These are phyloP conservation scores for Sugiyamaella boreocaroliniensis DNA, from an alignment of 805 yeast genomes.

Conservation along the genomic window DNA sequence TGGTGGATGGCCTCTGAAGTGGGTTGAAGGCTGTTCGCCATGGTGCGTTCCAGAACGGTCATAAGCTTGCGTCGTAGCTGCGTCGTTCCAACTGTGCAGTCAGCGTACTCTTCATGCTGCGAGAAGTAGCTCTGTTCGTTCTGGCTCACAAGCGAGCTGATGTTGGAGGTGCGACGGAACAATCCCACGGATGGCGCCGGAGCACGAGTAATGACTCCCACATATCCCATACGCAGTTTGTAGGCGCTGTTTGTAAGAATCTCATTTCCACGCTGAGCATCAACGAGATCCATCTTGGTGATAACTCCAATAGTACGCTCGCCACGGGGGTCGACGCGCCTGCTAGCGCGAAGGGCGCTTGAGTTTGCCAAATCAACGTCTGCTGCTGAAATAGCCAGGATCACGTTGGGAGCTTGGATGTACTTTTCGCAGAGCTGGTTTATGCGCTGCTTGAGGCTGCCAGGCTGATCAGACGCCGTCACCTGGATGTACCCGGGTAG, in stretches of 20 bases:
- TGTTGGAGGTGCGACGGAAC: constrained; percentile 48
- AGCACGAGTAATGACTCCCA: constrained; percentile 89
- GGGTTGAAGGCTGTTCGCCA: constrained; percentile 84
- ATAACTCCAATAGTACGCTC: constrained; percentile 95
- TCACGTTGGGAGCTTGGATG: constrained; percentile 85
- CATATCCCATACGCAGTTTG: constrained; percentile 94
- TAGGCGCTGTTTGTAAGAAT: constrained; percentile 72
- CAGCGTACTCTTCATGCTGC: constrained; percentile 54
- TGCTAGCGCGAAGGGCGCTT: constrained; percentile 85
- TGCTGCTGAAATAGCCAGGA: constrained; percentile 93
- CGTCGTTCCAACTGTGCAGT: constrained; percentile 71
- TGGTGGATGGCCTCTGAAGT: constrained; percentile 78
- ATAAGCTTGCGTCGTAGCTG: constrained; percentile 72
- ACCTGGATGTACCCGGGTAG: constrained; percentile 96
- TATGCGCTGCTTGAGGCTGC: constrained; percentile 70
- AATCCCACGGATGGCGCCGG: constrained; percentile 42
- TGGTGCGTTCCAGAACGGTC: constrained; percentile 79
- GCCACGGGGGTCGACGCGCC: constrained; percentile 85
- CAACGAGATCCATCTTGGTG: constrained; percentile 87
- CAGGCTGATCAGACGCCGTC: constrained; percentile 94
- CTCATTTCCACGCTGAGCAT: constrained; percentile 60
- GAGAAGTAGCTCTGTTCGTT: constrained; percentile 56
- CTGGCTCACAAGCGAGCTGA: constrained; percentile 41
- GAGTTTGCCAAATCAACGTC: constrained; percentile 97
- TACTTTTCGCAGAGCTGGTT: constrained; percentile 76